These are phyloP conservation scores for Tulasnella sp. DNA, from an alignment of 768 basidiomycete species.

Conservation along the genomic window DNA sequence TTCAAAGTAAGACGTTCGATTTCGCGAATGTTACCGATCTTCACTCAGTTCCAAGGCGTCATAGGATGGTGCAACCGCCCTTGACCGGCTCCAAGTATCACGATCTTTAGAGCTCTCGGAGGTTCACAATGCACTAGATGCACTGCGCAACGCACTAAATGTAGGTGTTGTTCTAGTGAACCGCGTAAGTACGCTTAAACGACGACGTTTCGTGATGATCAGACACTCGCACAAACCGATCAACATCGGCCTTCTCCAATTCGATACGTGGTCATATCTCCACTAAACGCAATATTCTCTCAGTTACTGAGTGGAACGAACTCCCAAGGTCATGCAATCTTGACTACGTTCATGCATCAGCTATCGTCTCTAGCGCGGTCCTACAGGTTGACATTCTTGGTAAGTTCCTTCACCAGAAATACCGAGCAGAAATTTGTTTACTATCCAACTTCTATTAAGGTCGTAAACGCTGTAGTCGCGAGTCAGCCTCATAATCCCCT, in stretches of 20 bases:
- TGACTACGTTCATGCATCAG: constrained; percentile 11
- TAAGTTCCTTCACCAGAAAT: not conserved
- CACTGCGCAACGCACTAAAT: not conserved
- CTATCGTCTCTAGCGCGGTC: constrained; percentile 1
- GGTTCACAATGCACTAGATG: constrained; percentile 1
- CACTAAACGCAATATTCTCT: constrained; percentile 8
- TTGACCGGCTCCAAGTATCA: constrained; percentile 4
- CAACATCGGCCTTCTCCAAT: not conserved
- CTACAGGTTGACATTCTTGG: constrained; percentile 5
- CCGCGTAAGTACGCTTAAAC: not conserved
- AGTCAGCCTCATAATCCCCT: constrained; percentile 3
- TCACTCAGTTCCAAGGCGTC: not conserved
- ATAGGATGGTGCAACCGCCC: not conserved
- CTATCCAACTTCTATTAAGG: not conserved
- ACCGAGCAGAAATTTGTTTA: not conserved
- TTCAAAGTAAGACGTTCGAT: not conserved
- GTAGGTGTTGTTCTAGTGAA: not conserved
- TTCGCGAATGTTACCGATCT: not conserved
- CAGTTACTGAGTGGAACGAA: not conserved
- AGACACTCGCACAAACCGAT: not conserved
- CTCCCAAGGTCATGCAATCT: constrained; percentile 11
- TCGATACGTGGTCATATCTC: constrained; percentile 5
- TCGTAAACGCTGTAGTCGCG: constrained; percentile 6
- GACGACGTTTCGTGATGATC: not conserved
- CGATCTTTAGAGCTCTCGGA: not conserved